Percentiles rank a stretch among this genome's conserved stretches.
Evolutionary conservation across 2,329 filamentous ascomycete species (phyloP).

Genomic region (Ophiosphaerella herpotricha): DNA sequence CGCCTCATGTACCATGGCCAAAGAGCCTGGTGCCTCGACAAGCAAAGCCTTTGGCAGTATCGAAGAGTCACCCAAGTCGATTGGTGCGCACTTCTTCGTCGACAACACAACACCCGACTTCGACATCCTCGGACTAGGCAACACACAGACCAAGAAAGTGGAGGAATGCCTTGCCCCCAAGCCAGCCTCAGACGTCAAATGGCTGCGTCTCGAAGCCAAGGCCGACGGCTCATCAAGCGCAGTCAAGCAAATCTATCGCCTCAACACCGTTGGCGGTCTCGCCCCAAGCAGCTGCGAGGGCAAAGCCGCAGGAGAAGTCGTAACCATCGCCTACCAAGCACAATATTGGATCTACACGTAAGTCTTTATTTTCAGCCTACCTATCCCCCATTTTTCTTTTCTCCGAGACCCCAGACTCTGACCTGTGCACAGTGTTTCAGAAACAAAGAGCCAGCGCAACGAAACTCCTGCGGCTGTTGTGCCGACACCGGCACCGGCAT

Average conservation of each 20-base stretch:
- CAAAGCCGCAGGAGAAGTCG: constrained; percentile 47
- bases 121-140: constrained; percentile 70
- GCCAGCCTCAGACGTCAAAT: constrained; percentile 66
- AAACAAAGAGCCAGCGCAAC: no score
- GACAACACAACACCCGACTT: constrained; percentile 77
- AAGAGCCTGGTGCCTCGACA: constrained; percentile 22
- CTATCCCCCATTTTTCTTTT: no score
- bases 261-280: constrained; percentile 80
- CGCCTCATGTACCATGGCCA: constrained; percentile 26
- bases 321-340: constrained; percentile 81
- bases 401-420: no score
- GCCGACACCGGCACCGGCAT: no score
- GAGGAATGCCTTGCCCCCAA: constrained; percentile 66
- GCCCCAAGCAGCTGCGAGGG: constrained; percentile 71
- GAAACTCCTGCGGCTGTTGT: no score
- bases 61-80: constrained; percentile 27
- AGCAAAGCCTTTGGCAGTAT: constrained; percentile 28
- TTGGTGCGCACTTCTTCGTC: constrained; percentile 80
- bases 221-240: constrained; percentile 34
- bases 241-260: constrained; percentile 77
- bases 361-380: neutral
- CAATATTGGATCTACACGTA: constrained; percentile 70
- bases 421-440: no score
- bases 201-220: constrained; percentile 70
- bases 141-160: constrained; percentile 69